Base-by-base conservation (phyloP, 2,329 filamentous ascomycete species). In the Aureobasidium pullulans region DNA sequence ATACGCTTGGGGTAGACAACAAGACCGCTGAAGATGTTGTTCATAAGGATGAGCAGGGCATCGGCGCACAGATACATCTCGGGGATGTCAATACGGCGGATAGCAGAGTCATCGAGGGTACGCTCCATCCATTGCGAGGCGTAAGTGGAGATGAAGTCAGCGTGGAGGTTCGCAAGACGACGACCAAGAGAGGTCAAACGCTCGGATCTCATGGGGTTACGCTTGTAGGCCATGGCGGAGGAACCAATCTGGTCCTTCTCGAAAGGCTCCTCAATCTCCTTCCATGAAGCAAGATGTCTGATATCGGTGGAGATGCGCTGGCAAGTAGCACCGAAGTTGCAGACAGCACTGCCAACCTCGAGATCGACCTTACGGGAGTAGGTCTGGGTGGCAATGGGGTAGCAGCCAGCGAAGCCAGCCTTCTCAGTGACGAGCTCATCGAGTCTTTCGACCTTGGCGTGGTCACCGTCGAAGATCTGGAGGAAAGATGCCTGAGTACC, bases 261-360 rank as follows among this genome's bases (percentile, higher is more conserved):
- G 66, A 90, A 89, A 0, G 89, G 89, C 77, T 92, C 89, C 70
- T 95, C 91, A 61, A 94, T 78, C 73, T 95, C 90, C 79, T 96
- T 95, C 75, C 85, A 81, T 68, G 81, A 79, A 6, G 87, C 86
- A 49, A 93, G 77, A 69, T 89, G 86, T 50, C 88, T 81, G 64
- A 94, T 88, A 67, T 93, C 88, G 48, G 81, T 80, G 50, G 84
- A 82, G 62, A 95, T 92, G 61, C 86, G 84, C 69, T 89, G 82
- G 52, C 84, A 88, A 0, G 89, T 90, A n/a, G 89, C 81, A 28
- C 89, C 91, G 54, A 96, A 84, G 1, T 85, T 89, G 34, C 82
- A 80, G 36, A 96, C 77, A n/a, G 88, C 89, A 69, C 94, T 92
- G 66, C 86, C 82, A n/a, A 96, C 79, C 60, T 86, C 80, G 42